Evolutionary conservation across 768 basidiomycete species (phyloP), one percentile per base, ranked within the genome.

Genomic region (Macrocybe gigantea): DNA sequence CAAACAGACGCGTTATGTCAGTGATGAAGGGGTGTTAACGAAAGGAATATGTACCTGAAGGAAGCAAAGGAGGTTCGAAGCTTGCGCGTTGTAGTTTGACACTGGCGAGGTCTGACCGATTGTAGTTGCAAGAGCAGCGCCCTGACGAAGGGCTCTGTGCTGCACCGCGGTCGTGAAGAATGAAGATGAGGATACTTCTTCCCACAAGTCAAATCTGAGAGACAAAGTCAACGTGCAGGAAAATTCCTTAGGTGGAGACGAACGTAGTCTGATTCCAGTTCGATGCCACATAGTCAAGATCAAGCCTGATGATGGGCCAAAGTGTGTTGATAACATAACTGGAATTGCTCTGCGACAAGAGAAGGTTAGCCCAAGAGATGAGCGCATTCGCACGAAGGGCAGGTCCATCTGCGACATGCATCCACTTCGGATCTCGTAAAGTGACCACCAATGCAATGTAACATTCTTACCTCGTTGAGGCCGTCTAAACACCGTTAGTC

Each of bases 91-190:
- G 54, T 85, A 88, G 31, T 57, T 64, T 29, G 62, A 62, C 5
- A 72, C 76, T 11, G 64, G 59, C 15, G 69, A 62, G 1, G 71
- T 65, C 57, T 83, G 74, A 7, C 80, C 81, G 22, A 89, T 71
- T 29, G 69, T 58, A 7, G 65, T 69, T 0, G 89, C 90, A 15
- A 92, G 71, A 1, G 73, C 51, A 2, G 79, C 74, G 13, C 88
- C 88, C 58, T 86, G 74, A 33, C 82, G 82, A 36, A 91, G 68
- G 9, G 88, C 73, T 22, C 84, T 80, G 59, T 90, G 86, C 53
- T 91, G 89, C 0, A 84, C 80, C 3, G 85, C 83, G 0, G 85
- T 80, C 7, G 90, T 92, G 63, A 88, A 93, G 72, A 88, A 93
- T 4, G 86, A 88, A 12, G 80, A 80, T 0, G 84, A 84, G 5